Evolutionary conservation across 176 grass and related monocot genomes (phyloP).

Genomic region (Raddia distichophylla): DNA sequence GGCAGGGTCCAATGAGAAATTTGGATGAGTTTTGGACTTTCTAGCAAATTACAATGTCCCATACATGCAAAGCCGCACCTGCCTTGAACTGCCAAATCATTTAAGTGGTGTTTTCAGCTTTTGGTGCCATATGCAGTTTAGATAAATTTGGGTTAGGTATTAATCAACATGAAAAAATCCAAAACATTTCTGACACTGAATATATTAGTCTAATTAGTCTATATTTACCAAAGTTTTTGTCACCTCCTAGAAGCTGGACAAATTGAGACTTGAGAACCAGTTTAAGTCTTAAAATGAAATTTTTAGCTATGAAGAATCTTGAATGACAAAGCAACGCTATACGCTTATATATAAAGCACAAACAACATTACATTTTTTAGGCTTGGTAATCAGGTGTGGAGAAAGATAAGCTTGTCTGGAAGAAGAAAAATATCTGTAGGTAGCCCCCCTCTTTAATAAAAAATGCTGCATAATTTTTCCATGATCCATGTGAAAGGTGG

Average conservation of each 20-base stretch:
- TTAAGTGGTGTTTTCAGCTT: not conserved
- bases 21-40: not conserved
- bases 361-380: conserved; percentile 17
- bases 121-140: not conserved
- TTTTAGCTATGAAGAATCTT: conserved; percentile 21
- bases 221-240: conserved; percentile 4
- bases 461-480: not conserved
- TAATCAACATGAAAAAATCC: not conserved
- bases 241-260: conserved; percentile 27
- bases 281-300: conserved; percentile 14
- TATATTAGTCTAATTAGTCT: not conserved
- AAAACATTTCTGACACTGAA: not conserved
- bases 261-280: not conserved
- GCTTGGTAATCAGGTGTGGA: conserved; percentile 25
- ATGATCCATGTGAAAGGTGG: conserved; percentile 24
- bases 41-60: not conserved
- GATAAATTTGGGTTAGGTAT: not conserved
- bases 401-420: not conserved
- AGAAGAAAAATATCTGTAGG: conserved; percentile 26
- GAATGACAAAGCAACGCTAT: conserved; percentile 13
- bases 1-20: not conserved
- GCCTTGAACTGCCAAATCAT: not conserved
- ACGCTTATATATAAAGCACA: conserved; percentile 13
- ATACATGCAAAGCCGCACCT: conserved; percentile 1
- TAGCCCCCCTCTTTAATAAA: not conserved